Evolutionary conservation across 331 rosid species (phyloP).

Genomic region (Saraca asoca): DNA sequence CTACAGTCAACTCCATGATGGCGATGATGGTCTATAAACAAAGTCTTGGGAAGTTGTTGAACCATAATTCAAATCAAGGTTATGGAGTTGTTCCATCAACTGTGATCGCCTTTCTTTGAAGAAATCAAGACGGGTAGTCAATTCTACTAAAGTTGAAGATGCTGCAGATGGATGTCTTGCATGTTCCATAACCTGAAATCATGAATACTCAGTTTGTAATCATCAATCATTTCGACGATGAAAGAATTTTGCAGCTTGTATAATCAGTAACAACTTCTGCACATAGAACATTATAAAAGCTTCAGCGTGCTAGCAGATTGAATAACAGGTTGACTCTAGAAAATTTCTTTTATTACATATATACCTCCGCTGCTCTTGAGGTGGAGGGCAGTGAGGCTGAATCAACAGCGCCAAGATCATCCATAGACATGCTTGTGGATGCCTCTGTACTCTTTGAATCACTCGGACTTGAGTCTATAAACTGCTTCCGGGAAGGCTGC

Average conservation of each 20-base stretch:
- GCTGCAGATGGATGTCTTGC: slow-evolving; percentile 77
- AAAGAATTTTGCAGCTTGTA: slow-evolving; percentile 6
- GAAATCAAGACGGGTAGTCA: slow-evolving; percentile 96
- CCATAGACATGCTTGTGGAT: slow-evolving; percentile 75
- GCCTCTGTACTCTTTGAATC: slow-evolving; percentile 90
- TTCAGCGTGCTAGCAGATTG: no score
- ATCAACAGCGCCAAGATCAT: slow-evolving; percentile 72
- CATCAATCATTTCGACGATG: slow-evolving; percentile 9
- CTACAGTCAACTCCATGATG: slow-evolving; percentile 71
- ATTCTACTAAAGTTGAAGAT: slow-evolving; percentile 86
- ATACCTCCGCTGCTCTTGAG: slow-evolving; percentile 84
- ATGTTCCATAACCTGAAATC: slow-evolving; percentile 63
- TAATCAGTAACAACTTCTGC: no score
- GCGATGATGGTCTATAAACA: slow-evolving; percentile 77
- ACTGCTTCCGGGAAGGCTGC: slow-evolving; percentile 73
- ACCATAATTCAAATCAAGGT: slow-evolving; percentile 91
- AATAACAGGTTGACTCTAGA: no score
- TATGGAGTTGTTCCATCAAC: slow-evolving; percentile 98
- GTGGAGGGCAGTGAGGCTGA: slow-evolving; percentile 76
- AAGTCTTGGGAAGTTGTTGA: slow-evolving; percentile 71
- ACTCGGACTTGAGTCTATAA: slow-evolving; percentile 70
- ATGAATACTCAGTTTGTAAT: slow-evolving; percentile 26
- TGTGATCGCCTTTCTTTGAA: slow-evolving; percentile 99
- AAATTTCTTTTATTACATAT: slow-evolving; percentile 15
- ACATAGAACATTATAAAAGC: no score